Conservation (phyloP, 257 asterid genomes). For the Linderniella brevidens region DNA sequence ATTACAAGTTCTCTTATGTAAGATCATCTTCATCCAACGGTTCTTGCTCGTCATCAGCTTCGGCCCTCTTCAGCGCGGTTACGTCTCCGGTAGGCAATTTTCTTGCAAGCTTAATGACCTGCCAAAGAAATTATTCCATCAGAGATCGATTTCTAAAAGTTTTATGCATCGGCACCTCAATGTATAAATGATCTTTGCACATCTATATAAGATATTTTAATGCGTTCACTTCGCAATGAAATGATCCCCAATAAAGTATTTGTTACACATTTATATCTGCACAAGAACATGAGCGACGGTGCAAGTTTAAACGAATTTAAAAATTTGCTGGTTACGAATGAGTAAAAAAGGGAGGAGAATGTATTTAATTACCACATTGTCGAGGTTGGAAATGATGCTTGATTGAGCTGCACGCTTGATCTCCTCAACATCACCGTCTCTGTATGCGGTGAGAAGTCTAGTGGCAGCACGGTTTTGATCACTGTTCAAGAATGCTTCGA, state of each 20-base stretch:
- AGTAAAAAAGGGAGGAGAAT: conserved; percentile 6
- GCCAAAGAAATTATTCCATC: conserved; percentile 10
- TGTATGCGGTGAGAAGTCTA: conserved; percentile 67
- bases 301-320: too few species aligned
- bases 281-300: too few species aligned
- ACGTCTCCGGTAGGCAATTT: conserved; percentile 89
- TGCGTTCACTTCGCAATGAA: too few species aligned
- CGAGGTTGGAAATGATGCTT: conserved; percentile 65
- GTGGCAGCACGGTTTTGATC: conserved; percentile 88
- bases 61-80: conserved; percentile 31
- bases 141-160: neutral
- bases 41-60: conserved; percentile 31
- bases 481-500: conserved; percentile 66
- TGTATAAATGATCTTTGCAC: neutral
- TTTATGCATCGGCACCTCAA: neutral
- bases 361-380: conserved; percentile 59
- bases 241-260: too few species aligned
- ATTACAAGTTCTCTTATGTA: conserved; percentile 24
- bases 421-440: conserved; percentile 80
- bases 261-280: too few species aligned
- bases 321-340: neutral
- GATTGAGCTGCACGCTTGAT: conserved; percentile 82
- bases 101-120: conserved; percentile 87
- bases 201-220: too few species aligned
- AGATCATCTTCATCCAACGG: conserved; percentile 87